Evolutionary conservation across 306 rosid species (phyloP), one percentile per base, ranked within the genome.

Genomic region (Sesbania bispinosa): DNA sequence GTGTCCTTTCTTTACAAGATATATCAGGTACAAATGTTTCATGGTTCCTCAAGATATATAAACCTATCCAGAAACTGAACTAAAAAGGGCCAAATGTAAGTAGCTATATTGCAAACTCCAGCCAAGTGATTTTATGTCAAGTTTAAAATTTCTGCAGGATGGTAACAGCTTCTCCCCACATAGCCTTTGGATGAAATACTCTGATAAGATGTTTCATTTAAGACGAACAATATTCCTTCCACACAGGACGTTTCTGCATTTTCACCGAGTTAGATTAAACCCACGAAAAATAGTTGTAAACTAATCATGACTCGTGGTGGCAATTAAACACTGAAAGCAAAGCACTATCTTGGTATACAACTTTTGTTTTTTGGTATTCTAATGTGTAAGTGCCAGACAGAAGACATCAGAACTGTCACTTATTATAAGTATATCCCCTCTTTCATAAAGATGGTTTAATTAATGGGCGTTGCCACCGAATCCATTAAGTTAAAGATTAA

Each of bases 191-290:
- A 48, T 21, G 55, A 69, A 38, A 38, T 53, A 26, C 36, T n/a
- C n/a, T 7, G 8, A 27, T 19, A 16, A 1, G 42, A 29, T 50
- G 14, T 71, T 75, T 89, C 84, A 89, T 77, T 82, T 84, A 47
- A 71, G 86, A 54, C 84, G 82, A 47, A 82, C 82, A 26, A 87
- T 71, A 67, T 72, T 87, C 77, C 96, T 76, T 23, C 93, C 93
- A 13, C 90, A 88, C 1, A 83, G 16, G 2, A 89, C 33, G 57
- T 85, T 83, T 83, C 96, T 89, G 96, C 90, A 87, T 76, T 76
- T 74, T 20, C 36, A 55, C 15, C 0, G 16, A 66, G 29, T 27
- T 50, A 10, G 18, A 55, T 69, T 29, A 70, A 33, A 46, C 21
- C 30, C 65, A 41, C 9, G 33, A 52, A 52, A 54, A 8, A 30